These are phyloP conservation scores for Solanum medicagineum DNA, from an alignment of 257 asterid genomes.

Conservation along the genomic window DNA sequence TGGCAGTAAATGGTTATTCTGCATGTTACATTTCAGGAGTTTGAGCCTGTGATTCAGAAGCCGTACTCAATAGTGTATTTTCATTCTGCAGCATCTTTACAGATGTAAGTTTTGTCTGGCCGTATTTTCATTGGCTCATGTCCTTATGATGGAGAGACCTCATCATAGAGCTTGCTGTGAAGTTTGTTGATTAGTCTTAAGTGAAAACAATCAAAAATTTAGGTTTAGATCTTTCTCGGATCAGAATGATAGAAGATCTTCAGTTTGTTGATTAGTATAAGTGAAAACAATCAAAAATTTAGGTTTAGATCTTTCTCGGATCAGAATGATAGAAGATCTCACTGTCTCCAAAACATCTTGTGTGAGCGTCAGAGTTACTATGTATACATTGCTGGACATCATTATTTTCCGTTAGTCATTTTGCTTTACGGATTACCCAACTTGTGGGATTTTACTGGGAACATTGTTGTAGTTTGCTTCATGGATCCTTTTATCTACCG, in stretches of 20 bases:
- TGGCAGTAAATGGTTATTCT: background rate
- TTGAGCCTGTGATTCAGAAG: conserved; percentile 94
- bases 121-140: background rate
- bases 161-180: background rate
- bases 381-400: background rate
- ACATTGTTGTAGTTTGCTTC: background rate
- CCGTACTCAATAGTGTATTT: conserved; percentile 83
- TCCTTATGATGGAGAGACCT: background rate
- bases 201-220: background rate
- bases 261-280: background rate
- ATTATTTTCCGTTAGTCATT: background rate
- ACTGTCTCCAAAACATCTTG: background rate
- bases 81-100: conserved; percentile 93
- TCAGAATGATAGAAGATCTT: background rate
- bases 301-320: background rate
- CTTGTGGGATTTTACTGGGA: too few relatives aligned
- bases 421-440: background rate
- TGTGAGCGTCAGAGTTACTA: background rate
- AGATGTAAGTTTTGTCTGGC: conserved; percentile 37
- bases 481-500: background rate
- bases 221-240: background rate
- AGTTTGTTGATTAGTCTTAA: background rate
- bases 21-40: conserved; percentile 51
- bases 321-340: background rate
- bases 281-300: background rate